Evolutionary conservation across 2,329 filamentous ascomycete species (phyloP).

Genomic region (Cephalotrichum gorgonifer): DNA sequence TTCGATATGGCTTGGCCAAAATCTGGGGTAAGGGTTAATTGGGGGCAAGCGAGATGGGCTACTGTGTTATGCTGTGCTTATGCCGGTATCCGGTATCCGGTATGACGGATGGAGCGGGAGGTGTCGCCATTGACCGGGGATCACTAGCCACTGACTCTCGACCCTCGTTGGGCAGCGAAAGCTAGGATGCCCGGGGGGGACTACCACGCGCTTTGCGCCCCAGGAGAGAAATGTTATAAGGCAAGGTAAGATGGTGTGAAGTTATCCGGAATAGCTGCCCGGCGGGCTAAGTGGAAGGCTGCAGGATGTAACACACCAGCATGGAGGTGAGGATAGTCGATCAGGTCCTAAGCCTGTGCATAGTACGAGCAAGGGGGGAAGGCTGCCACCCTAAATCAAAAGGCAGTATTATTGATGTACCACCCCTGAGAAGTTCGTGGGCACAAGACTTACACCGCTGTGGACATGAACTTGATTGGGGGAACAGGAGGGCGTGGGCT

Average conservation of each 20-base stretch:
- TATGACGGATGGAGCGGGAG: conserved; percentile 1
- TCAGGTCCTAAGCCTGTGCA: neutral
- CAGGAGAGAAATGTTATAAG: neutral
- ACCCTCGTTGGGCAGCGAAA: neutral
- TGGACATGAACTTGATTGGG: neutral
- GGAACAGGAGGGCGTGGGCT: neutral
- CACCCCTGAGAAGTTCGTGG: neutral
- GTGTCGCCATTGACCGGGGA: conserved; percentile 2
- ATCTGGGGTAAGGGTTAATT: conserved; percentile 3
- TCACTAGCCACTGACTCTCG: neutral
- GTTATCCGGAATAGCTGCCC: conserved; percentile 1
- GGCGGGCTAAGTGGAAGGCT: neutral
- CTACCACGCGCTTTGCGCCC: neutral
- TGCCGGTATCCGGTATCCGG: conserved; percentile 3
- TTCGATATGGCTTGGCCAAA: neutral
- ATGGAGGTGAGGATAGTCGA: neutral
- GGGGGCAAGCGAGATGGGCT: neutral
- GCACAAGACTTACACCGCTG: neutral
- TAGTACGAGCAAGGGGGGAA: neutral
- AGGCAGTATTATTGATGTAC: neutral
- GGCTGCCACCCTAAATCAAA: neutral
- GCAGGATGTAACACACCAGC: neutral
- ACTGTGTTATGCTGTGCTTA: neutral
- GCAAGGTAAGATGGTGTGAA: neutral
- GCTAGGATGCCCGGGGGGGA: no score